Evolutionary conservation across 2,329 filamentous ascomycete species (phyloP).

Genomic region (Cadophora sp.): DNA sequence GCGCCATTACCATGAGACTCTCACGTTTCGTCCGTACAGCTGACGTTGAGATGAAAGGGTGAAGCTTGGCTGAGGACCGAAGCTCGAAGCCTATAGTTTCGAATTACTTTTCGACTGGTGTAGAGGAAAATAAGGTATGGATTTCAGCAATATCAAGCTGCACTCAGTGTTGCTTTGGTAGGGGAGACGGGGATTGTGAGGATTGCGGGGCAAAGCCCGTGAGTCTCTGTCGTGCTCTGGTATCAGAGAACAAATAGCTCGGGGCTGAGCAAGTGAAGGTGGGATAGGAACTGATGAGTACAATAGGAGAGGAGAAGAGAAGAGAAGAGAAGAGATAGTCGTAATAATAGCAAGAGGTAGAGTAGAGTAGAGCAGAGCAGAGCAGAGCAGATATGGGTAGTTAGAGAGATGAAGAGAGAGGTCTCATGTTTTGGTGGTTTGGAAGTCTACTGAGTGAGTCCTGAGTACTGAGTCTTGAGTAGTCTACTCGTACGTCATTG

Average conservation of each 20-base stretch:
- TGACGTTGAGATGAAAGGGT: not conserved
- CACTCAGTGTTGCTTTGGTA: not conserved
- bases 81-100: conserved; percentile 1
- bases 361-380: not conserved
- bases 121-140: not conserved
- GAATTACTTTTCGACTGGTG: not conserved
- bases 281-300: not conserved
- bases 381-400: not conserved
- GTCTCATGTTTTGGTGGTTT: not conserved
- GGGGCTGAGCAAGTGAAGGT: not conserved
- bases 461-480: not conserved
- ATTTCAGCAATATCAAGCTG: not conserved
- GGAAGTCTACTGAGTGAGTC: too few species aligned
- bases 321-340: not conserved
- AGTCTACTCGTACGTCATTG: not conserved
- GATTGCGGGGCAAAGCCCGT: not conserved
- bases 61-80: not conserved
- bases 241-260: not conserved
- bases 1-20: conserved; percentile 24
- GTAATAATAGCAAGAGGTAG: not conserved
- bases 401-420: not conserved
- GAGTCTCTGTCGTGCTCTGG: not conserved
- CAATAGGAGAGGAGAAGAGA: too few species aligned
- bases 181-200: not conserved
- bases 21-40: not conserved